Evolutionary conservation across 495 filamentous ascomycete species (phyloP), one percentile per base, ranked within the genome.

Genomic region (Glutinoglossum americanum): DNA sequence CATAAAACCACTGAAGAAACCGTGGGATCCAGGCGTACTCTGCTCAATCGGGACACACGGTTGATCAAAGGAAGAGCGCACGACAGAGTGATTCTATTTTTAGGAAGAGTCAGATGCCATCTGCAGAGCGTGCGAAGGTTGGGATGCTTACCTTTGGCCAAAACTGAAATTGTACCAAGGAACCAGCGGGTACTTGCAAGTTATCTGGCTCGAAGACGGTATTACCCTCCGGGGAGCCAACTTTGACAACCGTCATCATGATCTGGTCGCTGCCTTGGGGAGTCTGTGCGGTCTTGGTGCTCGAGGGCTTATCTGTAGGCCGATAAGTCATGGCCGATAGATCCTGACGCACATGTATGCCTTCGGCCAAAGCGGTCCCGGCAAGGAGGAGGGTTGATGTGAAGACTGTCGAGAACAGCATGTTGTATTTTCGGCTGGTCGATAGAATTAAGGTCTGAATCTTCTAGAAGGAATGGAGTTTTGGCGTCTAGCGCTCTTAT

Each of bases 161-260:
- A 68, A 77, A 79, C 48, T 77, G 75, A 65, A 78, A 79, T 56
- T 77, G 74, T 41, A 79, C 67, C 54, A 74, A 58, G 35, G 73
- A 70, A 10, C 76, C 76, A 0, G 65, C 60, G 0, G 47, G 60
- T 1, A 73, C 76, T 27, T 60, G 62, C 33, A 78, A 57, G 2
- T 63, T 68, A 47, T 71, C 64, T 9, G 73, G 73, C 11, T 63
- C 62, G 58, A 70, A 70, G 17, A 39, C 55, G 5, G 67, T 61
- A 9, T 51, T 54, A 26, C 62, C 64, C 27, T 67, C 66, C 15
- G 62, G 13, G 19, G 15, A 6, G 45, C 57, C 27, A n/a, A 59
- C 54, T 7, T 37, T 55, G 55, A 59, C 17, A 19, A 66, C 62
- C 47, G 64, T 61, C 23, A 64, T 62, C 10, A 23, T 60, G 32